Base-by-base conservation (phyloP, 257 asterid species). In the Nicotiana tomentosiformis region DNA sequence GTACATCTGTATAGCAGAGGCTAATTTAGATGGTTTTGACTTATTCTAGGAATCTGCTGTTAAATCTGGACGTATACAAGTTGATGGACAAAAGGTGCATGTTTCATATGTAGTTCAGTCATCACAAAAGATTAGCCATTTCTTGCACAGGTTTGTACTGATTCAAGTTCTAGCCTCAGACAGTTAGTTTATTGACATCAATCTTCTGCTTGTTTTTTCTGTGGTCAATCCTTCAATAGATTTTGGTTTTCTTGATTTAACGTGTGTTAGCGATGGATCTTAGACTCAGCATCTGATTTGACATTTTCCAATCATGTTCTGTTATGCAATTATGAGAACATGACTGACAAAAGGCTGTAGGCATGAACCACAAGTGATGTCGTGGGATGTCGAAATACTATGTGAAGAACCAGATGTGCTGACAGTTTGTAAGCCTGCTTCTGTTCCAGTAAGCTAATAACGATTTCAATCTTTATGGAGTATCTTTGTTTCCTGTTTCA, bases 281-380 rank as follows among this genome's bases (percentile, higher is more conserved):
- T 51, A 81, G n/a, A 53, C 20, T 17, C 8, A 32, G 35, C 20
- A 20, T 72, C 60, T 53, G 20, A 30, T 62, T 83, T 64, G 51
- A 46, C 62, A 18, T 51, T 18, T 69, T 39, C 43, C 5, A 55
- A 17, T 69, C 20, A 9, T 85, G 81, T 69, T 74, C 20, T 84
- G 32, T 62, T 65, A 56, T 69, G 80, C 81, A 86, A 84, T 77
- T 86, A 84, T 85, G 80, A 87, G 88, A 82, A 77, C 81, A 82
- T 93, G 88, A 91, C 90, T 67, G 62, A 43, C 82, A 86, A 87
- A 91, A 88, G 89, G 87, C 79, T 96, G 94, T 91, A 96, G 99
- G 97, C 99, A 96, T 82, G 99, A 94, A 90, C 99, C 99, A 67
- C 99, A 98, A 14, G 98, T 96, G 82, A 89, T 87, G 98, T 97